A percentile compares a stretch with the other conserved stretches of the same genome.
Conservation (phyloP, 2,329 filamentous ascomycete species). For the Periconia digitata region DNA sequence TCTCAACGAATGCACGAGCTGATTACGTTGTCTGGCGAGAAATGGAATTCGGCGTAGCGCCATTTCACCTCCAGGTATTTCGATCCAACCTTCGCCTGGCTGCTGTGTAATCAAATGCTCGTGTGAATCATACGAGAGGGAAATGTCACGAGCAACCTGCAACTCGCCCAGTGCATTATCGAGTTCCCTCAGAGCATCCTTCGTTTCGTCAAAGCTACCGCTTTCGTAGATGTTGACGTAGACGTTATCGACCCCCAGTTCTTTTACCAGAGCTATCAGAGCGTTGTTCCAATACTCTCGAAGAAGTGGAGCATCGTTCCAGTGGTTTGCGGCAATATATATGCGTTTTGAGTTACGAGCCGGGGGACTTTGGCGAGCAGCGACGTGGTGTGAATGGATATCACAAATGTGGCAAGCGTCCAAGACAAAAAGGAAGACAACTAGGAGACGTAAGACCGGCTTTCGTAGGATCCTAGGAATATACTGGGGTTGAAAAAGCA, state of each 20-base stretch:
- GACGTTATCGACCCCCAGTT: conserved; percentile 64
- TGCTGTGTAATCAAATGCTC: conserved; percentile 36
- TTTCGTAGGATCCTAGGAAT: conserved; percentile 22
- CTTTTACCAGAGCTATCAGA: conserved; percentile 58
- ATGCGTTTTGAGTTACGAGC: conserved; percentile 44
- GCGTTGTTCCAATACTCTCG: conserved; percentile 64
- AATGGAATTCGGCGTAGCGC: conserved; percentile 70
- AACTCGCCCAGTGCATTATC: conserved; percentile 56
- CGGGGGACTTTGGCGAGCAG: conserved; percentile 6
- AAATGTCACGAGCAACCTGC: conserved; percentile 58
- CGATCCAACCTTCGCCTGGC: conserved; percentile 60
- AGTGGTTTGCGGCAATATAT: conserved; percentile 70
- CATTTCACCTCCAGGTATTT: conserved; percentile 49
- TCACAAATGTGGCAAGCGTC: conserved; percentile 23
- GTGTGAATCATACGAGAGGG: conserved; percentile 58
- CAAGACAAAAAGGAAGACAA: conserved; percentile 21
- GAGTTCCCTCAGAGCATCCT: conserved; percentile 60
- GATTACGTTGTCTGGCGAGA: conserved; percentile 65
- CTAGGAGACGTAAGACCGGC: conserved; percentile 18
- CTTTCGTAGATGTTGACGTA: conserved; percentile 70
- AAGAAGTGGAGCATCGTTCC: conserved; percentile 65
- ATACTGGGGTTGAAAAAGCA: conserved; percentile 17
- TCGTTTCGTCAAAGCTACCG: conserved; percentile 70
- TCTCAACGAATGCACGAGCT: conserved; percentile 57
- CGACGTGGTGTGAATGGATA: conserved; percentile 19